These are phyloP conservation scores for Dictyostelium intermedium DNA, from an alignment of 78 protist genomes.

Conservation along the genomic window DNA sequence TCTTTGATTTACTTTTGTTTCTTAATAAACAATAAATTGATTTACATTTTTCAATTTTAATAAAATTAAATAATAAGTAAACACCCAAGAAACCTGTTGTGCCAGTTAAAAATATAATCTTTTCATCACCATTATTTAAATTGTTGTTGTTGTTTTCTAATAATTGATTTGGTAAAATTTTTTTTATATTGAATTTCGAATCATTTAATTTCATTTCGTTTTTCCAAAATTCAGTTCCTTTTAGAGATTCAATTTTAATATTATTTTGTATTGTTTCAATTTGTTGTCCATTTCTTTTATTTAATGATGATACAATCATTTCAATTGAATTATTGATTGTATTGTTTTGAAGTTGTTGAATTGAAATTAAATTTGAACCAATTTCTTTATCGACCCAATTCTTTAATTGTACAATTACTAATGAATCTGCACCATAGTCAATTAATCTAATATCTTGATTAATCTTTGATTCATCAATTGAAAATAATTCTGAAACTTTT, in stretches of 20 bases:
- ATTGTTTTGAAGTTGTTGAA: not conserved
- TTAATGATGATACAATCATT: not conserved
- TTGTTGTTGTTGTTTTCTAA: no score
- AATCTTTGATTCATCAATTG: not conserved
- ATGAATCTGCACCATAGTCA: slow-evolving; percentile 15
- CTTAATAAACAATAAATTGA: slow-evolving; percentile 42
- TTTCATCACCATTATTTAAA: no score
- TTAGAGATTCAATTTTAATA: not conserved
- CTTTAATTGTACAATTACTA: slow-evolving; percentile 1
- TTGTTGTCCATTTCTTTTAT: not conserved
- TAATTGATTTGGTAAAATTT: no score
- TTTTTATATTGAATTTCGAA: not conserved
- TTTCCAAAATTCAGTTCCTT: not conserved
- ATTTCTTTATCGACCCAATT: not conserved
- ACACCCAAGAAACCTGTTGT: slow-evolving; percentile 34
- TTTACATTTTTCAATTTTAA: not conserved
- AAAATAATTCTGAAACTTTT: slow-evolving; percentile 20
- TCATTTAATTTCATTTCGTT: not conserved
- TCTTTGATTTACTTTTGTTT: not conserved
- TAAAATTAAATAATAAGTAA: not conserved
- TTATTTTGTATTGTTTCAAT: not conserved
- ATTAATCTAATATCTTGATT: not conserved
- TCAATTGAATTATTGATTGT: not conserved
- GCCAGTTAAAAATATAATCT: slow-evolving; percentile 27
- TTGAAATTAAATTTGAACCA: not conserved